Base-by-base conservation (phyloP, 495 filamentous ascomycete genomes). In the Neurospora sp. region DNA sequence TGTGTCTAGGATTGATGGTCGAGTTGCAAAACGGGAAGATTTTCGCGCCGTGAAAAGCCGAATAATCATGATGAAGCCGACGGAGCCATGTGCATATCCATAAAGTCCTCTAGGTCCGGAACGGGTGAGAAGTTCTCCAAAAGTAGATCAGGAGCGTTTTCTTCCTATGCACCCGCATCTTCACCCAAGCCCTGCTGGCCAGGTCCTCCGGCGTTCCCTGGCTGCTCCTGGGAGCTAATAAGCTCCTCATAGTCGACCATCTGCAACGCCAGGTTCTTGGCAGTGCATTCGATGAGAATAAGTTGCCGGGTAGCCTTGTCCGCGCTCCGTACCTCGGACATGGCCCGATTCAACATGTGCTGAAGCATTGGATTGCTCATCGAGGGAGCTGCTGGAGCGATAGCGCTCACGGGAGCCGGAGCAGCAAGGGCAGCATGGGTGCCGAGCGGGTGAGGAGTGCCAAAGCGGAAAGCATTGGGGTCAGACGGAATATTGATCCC, bases 191-290 rank as follows among this genome's bases (percentile, higher is more conserved):
- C 74, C 40, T 78, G 78, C 73, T 77, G 76, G 39, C 75, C 74
- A 22, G 70, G 71, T 39, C 73, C 77, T 42, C 70, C 73, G 18
- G 68, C 3, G 8, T 37, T 35, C 0, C 44, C 70, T 37, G 16
- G 18, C 53, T 70, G 69, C 18, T 70, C 74, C 61, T 75, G 78
- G 39, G n/a, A 42, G 69, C 40, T 68, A 10, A 70, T 73, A 70
- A 75, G 71, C 68, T 85, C 83, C 71, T 85, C 83, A 73, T 84
- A 85, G 73, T 81, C 76, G 22, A 74, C 76, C 8, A 85, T 80
- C 65, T 83, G 81, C 46, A 81, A 77, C 1, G 84, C 84, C n/a
- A 85, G 74, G 72, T 85, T 82, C 74, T 81, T 81, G 14, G 84
- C 81, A 1, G 78, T 75, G 35, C 78, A 76, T 65, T 85, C 82